These are phyloP conservation scores for Sporothrix humicola DNA, from an alignment of 2,329 filamentous ascomycete species.

Conservation along the genomic window DNA sequence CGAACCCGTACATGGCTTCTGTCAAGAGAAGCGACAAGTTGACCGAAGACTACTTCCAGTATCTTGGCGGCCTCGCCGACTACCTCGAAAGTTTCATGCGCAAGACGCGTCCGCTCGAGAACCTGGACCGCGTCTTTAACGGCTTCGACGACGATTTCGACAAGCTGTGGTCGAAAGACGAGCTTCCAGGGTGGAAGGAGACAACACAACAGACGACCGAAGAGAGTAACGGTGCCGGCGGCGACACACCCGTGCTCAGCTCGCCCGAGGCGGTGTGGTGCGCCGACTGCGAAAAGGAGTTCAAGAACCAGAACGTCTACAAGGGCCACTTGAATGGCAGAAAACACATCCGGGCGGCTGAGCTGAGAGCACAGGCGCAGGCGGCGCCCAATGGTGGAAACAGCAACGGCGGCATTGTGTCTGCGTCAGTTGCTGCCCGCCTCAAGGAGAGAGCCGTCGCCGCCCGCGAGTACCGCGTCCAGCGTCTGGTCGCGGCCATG, in stretches of 20 bases:
- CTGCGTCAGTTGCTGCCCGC: constrained; percentile 46
- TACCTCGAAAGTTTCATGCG: constrained; percentile 91
- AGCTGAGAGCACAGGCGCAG: constrained; percentile 61
- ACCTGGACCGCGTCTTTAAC: constrained; percentile 76
- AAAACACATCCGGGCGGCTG: constrained; percentile 87
- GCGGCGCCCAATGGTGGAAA: constrained; percentile 41
- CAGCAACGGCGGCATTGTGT: constrained; percentile 37
- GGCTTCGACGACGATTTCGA: constrained; percentile 85
- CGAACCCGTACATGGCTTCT: constrained; percentile 57
- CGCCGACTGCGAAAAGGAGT: constrained; percentile 89
- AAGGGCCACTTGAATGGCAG: constrained; percentile 86
- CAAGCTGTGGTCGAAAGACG: constrained; percentile 77
- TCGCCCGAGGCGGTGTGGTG: constrained; percentile 79
- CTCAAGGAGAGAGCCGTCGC: constrained; percentile 90
- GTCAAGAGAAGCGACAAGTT: constrained; percentile 83
- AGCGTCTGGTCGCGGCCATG: constrained; percentile 80
- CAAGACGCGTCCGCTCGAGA: constrained; percentile 82
- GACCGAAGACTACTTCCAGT: constrained; percentile 90
- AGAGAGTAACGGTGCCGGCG: background rate
- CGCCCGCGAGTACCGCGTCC: constrained; percentile 83
- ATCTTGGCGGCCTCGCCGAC: constrained; percentile 76
- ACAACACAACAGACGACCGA: constrained; percentile 34
- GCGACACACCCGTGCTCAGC: constrained; percentile 39
- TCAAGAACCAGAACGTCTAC: constrained; percentile 94
- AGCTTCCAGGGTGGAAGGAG: constrained; percentile 74